A percentile compares a stretch with the other conserved stretches of the same genome.
Conservation (phyloP, 257 asterid species). For the Ophiorrhiza pumila region DNA sequence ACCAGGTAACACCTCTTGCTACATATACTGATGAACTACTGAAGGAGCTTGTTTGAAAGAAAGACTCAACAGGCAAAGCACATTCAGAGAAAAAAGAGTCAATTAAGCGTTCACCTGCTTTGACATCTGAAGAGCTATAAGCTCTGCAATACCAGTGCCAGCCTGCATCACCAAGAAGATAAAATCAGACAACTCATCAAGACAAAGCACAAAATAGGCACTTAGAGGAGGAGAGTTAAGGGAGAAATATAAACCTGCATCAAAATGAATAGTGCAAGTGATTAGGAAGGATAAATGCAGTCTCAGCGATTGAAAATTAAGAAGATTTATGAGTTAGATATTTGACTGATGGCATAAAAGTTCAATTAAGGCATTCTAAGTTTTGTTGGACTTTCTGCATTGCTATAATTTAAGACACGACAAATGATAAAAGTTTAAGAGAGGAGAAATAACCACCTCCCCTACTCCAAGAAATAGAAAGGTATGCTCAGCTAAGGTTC, state of each 20-base stretch:
- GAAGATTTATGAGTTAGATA: background rate
- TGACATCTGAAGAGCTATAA: constrained; percentile 88
- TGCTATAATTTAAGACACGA: background rate
- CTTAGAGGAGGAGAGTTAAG: background rate
- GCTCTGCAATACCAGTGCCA: constrained; percentile 96
- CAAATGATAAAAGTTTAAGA: background rate
- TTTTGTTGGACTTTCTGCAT: background rate
- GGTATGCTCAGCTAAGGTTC: constrained; percentile 75
- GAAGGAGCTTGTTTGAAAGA: background rate
- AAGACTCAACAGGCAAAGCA: background rate
- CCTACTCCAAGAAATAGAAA: constrained; percentile 97
- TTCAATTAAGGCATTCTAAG: background rate
- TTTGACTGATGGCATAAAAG: background rate
- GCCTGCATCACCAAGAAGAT: constrained; percentile 54
- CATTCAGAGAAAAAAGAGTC: background rate
- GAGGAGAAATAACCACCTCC: constrained; percentile 51
- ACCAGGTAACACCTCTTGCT: background rate
- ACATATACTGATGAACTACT: background rate
- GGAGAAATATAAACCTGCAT: background rate
- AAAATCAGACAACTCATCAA: background rate
- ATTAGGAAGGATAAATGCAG: background rate
- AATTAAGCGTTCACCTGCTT: constrained; percentile 53
- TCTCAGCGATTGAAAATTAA: background rate
- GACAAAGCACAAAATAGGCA: constrained; percentile 5
- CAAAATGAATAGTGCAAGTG: background rate